Evolutionary conservation across 495 filamentous ascomycete species (phyloP), one percentile per base, ranked within the genome.

Genomic region (Penicillium atrosanguineum): DNA sequence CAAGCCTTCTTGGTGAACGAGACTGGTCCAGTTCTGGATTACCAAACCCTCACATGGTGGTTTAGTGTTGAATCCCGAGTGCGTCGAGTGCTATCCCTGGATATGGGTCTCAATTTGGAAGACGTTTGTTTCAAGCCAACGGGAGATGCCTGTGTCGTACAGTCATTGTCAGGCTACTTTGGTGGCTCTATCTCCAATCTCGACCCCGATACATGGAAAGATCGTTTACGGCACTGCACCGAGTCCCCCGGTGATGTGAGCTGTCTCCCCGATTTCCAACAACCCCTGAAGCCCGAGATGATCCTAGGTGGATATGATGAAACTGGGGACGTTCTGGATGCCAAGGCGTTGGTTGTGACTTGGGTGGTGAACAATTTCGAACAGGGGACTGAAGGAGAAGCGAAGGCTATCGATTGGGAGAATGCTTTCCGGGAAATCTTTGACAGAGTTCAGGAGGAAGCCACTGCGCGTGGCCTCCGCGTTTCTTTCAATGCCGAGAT

Each of bases 41-140:
- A 93, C 53, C 87, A 96, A 5, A 97, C 88, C 0, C 74, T 98
- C 14, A 72, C 72, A 6, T 98, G 94, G 94, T 97, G 93, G 94
- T 90, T 94, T 63, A 90, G 86, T 57, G 87, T 98, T 5, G 94
- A 98, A 63, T 79, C 81, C 26, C 80, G 83, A 6, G 79, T 97
- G 41, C 78, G 78, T 23, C 72, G 80, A 8, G 81, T 93, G 51
- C 86, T 84, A 51, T 91, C 91, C 2, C 31, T 76, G 12, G 66
- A 84, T 21, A 79, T 79, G 43, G 83, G 80, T 5, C 78, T 83
- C 31, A 84, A 78, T 12, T 73, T 97, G 14, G 80, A 91, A 38
- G 86, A 97, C 64, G 83, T 97, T 29, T 98, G 94, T 74, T 92
- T 94, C 70, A 96, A 95, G 58, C 94, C 94, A 5, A 93, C 87